These are phyloP conservation scores for Hapsidospora chrysogenum DNA, from an alignment of 495 filamentous ascomycete species.

Conservation along the genomic window DNA sequence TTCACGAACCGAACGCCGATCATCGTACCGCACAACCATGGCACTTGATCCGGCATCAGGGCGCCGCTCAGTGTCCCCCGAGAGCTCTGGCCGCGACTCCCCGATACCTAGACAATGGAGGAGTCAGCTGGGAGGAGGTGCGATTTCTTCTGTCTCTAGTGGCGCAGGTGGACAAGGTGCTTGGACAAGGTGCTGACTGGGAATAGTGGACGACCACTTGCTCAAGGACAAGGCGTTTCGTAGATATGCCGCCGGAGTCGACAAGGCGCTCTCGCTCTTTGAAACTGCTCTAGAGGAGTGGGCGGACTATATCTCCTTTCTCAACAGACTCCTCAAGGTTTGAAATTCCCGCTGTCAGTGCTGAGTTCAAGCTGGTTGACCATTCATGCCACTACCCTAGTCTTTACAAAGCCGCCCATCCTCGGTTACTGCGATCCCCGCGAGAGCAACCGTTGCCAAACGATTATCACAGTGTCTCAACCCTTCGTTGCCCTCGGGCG, in stretches of 20 bases:
- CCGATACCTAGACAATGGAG: slow-evolving; percentile 45
- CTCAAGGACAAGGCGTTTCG: slow-evolving; percentile 84
- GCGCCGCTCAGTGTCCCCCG: slow-evolving; percentile 53
- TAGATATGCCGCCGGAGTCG: slow-evolving; percentile 76
- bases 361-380: neutral
- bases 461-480: slow-evolving; percentile 90
- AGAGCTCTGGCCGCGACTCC: slow-evolving; percentile 61
- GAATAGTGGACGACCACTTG: slow-evolving; percentile 36
- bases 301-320: slow-evolving; percentile 97
- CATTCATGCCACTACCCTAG: slow-evolving; percentile 24
- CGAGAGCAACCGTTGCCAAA: slow-evolving; percentile 71
- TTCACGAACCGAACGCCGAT: slow-evolving; percentile 1
- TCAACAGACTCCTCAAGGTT: slow-evolving; percentile 83
- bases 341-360: slow-evolving; percentile 1
- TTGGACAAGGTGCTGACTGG: neutral
- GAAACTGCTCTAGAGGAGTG: slow-evolving; percentile 92
- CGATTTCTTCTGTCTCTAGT: too few species aligned
- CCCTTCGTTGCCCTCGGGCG: slow-evolving; percentile 80
- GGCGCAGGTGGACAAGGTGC: too few species aligned
- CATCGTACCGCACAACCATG: slow-evolving; percentile 39
- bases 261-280: slow-evolving; percentile 77
- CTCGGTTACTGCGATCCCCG: slow-evolving; percentile 54
- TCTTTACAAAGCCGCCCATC: slow-evolving; percentile 76
- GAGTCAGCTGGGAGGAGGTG: slow-evolving; percentile 33
- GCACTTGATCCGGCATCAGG: slow-evolving; percentile 50